A percentile compares a stretch with the other conserved stretches of the same genome.
Evolutionary conservation across 2,329 filamentous ascomycete genomes (phyloP).

Genomic region (Colletotrichum sp.): DNA sequence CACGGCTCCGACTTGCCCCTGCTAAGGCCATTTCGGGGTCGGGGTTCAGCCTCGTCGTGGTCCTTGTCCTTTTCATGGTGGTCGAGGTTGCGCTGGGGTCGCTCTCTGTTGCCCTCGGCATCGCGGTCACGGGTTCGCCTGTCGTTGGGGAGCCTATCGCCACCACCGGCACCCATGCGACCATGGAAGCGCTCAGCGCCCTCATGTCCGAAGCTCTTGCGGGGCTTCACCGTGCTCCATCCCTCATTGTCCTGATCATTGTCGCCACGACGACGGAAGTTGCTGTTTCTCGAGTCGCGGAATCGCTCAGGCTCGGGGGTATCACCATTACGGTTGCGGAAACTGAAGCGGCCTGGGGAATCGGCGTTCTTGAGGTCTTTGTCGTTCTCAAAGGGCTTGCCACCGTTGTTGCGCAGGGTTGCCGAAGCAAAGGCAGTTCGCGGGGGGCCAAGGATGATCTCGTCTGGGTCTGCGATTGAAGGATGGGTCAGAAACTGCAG

Average conservation of each 20-base stretch:
- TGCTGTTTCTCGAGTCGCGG: conserved; percentile 51
- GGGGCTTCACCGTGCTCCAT: conserved; percentile 76
- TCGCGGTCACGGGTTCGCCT: conserved; percentile 58
- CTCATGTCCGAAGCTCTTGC: conserved; percentile 75
- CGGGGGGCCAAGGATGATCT: conserved; percentile 85
- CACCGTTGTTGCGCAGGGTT: conserved; percentile 52
- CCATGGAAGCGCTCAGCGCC: conserved; percentile 74
- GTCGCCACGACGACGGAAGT: conserved; percentile 58
- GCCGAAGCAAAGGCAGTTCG: conserved; percentile 83
- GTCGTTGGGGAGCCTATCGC: conserved; percentile 46
- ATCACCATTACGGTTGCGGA: conserved; percentile 58
- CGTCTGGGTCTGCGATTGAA: conserved; percentile 66
- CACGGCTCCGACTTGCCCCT: conserved; percentile 76
- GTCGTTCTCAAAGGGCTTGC: conserved; percentile 56
- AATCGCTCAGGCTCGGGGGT: conserved; percentile 55
- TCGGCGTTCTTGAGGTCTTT: conserved; percentile 58
- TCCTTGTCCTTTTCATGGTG: conserved; percentile 54
- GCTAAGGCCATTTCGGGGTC: conserved; percentile 67
- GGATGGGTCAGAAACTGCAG: conserved; percentile 30
- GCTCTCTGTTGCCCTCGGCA: conserved; percentile 55
- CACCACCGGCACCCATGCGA: conserved; percentile 63
- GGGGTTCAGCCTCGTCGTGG: conserved; percentile 54
- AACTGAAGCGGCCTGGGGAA: conserved; percentile 62
- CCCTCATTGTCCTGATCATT: conserved; percentile 70
- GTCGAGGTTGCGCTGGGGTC: conserved; percentile 55